Evolutionary conservation across 2,329 filamentous ascomycete genomes (phyloP), one percentile per base, ranked within the genome.

Genomic region (Diplodia sapinea): DNA sequence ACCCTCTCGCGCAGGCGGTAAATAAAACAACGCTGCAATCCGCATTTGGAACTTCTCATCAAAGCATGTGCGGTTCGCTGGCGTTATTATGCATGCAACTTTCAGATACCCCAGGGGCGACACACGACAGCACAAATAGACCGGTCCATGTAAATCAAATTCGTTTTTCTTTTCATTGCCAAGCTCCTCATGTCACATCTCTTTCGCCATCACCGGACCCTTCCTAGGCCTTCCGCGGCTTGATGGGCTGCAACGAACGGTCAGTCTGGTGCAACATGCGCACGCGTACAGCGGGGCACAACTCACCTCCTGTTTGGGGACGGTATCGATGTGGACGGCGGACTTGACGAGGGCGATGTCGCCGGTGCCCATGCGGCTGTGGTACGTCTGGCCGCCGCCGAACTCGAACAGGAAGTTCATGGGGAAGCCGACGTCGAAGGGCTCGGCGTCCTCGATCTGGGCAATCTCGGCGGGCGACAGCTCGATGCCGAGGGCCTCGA

Each of bases 361-460:
- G 29, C 70, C 65, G 17, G 70, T 75, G 26, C 73, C 75, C 71
- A 73, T 76, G 36, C 64, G 70, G 11, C 69, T 69, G 49, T 72
- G 74, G 68, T 77, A 78, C 70, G 36, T 38, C 73, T 74, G 1
- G 15, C 56, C 8, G 43, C 15, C 70, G 8, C n/a, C 23, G 5
- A 68, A 38, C 51, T 64, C 59, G 12, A 68, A 70, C 26, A 91
- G 75, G 71, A 92, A 87, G 74, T 81, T 86, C 70, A 83, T 79
- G 0, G 91, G 91, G 77, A 92, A 93, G 0, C 89, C 90, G 49
- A 86, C 73, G 63, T 91, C 86, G 70, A 92, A 91, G 0, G 82
- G 80, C 43, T 82, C 82, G 0, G 88, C 87, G 4, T 73, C 79
- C 69, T 93, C 90, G 68, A 93, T 88, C 71, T 88, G 84, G 43